Conservation (phyloP, 352 stramenopile species). For the Globisporangium canariense region DNA sequence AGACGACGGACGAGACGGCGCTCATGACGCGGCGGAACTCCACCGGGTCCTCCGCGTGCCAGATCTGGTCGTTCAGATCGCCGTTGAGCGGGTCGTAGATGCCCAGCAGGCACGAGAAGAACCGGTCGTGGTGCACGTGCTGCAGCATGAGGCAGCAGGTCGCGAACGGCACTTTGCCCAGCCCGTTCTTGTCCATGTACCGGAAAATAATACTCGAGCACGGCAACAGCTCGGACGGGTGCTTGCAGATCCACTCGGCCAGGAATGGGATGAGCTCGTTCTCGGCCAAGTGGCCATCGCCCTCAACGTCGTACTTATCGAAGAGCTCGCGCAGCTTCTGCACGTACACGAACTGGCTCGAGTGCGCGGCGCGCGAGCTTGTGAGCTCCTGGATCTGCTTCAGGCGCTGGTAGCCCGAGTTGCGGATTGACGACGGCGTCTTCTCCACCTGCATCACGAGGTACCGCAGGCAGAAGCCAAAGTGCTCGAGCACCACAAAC, state of each 20-base stretch:
- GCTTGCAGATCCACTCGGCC: constrained; percentile 82
- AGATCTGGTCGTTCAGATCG: constrained; percentile 74
- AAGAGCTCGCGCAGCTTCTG: constrained; percentile 76
- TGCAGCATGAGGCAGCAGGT: constrained; percentile 87
- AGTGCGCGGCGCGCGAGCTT: constrained; percentile 41
- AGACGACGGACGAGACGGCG: constrained; percentile 64
- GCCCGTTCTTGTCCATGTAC: constrained; percentile 86
- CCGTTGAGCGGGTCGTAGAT: constrained; percentile 81
- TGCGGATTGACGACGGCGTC: constrained; percentile 67
- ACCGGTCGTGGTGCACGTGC: constrained; percentile 86
- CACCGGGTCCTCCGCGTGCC: constrained; percentile 50
- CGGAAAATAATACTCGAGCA: constrained; percentile 82
- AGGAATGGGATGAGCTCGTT: constrained; percentile 70
- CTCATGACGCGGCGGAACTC: constrained; percentile 74
- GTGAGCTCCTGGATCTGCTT: constrained; percentile 84
- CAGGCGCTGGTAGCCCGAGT: constrained; percentile 63
- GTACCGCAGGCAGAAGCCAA: constrained; percentile 81
- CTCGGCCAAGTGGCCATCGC: constrained; percentile 63
- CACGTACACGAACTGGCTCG: constrained; percentile 82
- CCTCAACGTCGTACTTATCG: constrained; percentile 72
- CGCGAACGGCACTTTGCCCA: constrained; percentile 77
- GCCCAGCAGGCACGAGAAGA: constrained; percentile 81
- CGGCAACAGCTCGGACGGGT: constrained; percentile 70
- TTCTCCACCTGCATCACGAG: constrained; percentile 81
- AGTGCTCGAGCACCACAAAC: constrained; percentile 80